Evolutionary conservation across 2,329 filamentous ascomycete species (phyloP), one percentile per base, ranked within the genome.

Genomic region (Ascochyta lentis): DNA sequence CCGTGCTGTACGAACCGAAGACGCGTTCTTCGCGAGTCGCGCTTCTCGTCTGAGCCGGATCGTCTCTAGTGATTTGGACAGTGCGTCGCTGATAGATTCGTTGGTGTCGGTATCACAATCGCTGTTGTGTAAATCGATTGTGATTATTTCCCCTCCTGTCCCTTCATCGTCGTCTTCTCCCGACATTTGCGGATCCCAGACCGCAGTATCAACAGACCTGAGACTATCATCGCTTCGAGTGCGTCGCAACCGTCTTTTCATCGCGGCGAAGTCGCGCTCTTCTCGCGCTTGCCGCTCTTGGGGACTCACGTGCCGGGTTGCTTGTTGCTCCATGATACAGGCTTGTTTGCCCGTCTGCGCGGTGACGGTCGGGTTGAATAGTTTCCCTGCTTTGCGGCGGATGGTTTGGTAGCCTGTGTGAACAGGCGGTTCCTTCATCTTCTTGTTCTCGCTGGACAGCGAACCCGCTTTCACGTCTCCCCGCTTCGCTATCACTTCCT

Each of bases 201-300:
- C 52, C 23, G 48, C 54, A 4, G 58, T 59, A 1, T 61, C 54
- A 6, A 61, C 45, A 4, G 60, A 61, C 7, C 58, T 24, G n/a
- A 61, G 24, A 43, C 56, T 63, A 13, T 46, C 44, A 15, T 49
- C 49, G 16, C 56, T 59, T 22, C 15, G 57, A 3, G 24, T 13
- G 10, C 58, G 47, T 4, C 48, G 27, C 31, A 58, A 24, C 12
- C 52, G 27, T 40, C n/a, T 16, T 13, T 23, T 27, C 52, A 58
- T 6, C 2, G 40, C 51, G 15, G 16, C 37, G 6, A 37, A 38
- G 22, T 56, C 53, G 19, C 19, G 26, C 4, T 15, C 9, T 22
- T 56, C 29, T 3, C 53, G 47, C 2, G 37, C 38, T 35, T 50
- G 6, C 12, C 23, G 41, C 19, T 53, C 44, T 29, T 54, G 38